phyloP scores from a whole-genome alignment of 345 rosid genomes.

The Trapa incisa region DNA sequence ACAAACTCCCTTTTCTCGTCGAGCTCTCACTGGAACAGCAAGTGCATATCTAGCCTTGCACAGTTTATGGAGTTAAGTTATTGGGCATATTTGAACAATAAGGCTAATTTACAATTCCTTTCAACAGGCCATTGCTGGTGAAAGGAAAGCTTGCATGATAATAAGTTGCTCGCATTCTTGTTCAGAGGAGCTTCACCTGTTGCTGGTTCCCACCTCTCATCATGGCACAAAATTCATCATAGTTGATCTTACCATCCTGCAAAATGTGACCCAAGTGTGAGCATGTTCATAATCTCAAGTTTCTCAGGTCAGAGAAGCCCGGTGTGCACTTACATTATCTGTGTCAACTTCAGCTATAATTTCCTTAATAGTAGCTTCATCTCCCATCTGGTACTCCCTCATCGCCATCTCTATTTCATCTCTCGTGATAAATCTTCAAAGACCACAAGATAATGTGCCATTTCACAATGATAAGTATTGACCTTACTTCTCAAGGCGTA shows the following conservation, averaged over 20 bases:
- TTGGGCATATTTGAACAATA: neutral
- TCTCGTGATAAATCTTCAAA: constrained; percentile 55
- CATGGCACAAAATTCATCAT: constrained; percentile 70
- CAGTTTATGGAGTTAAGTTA: neutral
- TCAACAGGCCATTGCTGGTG: neutral
- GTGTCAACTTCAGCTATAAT: constrained; percentile 85
- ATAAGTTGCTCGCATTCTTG: neutral
- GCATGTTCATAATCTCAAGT: neutral
- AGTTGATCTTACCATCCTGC: constrained; percentile 87
- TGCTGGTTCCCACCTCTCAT: constrained; percentile 75
- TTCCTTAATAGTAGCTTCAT: constrained; percentile 58
- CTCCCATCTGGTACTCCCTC: constrained; percentile 80
- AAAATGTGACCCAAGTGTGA: neutral
- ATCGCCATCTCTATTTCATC: constrained; percentile 72
- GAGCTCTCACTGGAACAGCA: too few relatives aligned
- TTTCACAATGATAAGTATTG: neutral
- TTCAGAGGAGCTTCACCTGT: constrained; percentile 37
- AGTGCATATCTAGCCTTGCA: neutral
- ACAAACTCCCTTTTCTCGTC: too few relatives aligned
- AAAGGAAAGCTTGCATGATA: neutral
- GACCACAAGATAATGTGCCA: neutral
- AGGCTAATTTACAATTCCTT: neutral
- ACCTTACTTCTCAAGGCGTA: too few relatives aligned
- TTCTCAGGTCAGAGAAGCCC: neutral
- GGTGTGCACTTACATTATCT: constrained; percentile 43